Evolutionary conservation across 1,284 basidiomycete species (phyloP), one percentile per base, ranked within the genome.

Genomic region (Ustilago crameri): DNA sequence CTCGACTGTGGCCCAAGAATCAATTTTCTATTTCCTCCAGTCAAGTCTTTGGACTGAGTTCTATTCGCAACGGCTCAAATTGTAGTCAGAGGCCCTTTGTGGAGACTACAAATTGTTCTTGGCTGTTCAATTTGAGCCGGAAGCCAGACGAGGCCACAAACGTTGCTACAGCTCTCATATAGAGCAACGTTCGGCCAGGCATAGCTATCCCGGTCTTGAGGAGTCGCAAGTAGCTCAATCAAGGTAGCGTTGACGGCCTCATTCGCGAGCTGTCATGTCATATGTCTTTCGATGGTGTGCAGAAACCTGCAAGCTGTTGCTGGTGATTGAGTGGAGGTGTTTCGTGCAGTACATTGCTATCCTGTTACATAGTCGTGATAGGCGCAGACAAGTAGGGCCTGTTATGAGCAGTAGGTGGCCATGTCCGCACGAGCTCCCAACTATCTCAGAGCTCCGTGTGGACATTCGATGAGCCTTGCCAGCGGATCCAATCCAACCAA

Each of bases 401-500:
- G 12, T 30, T 30, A 5, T 30, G 30, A 30, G 5, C 7, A 5
- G 12, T 5, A 30, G 30, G 30, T 30, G 7, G 12, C 5, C 35
- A 37, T 37, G 15, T 37, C 35, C 35, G 35, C 35, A 37, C 35
- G 34, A 27, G 23, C 22, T 27, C n/a, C 30, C 24, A 43, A 20
- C 26, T 22, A 37, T 17, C 2, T 61, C 38, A 68, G 15, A 68
- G 65, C 43, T 68, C 65, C 14, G 51, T 48, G 30, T 59, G 51
- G 7, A 57, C 47, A 5, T 20, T 55, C 26, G 53, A 52, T 3
- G 65, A 53, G n/a, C 57, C 51, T 47, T 70, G 67, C 67, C 67
- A 70, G 15, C 61, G 67, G 54, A 70, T 64, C 67, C 67, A 70
- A 40, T 70, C 67, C 42, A 63, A 30, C 67, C 67, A 70, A 40